These are phyloP conservation scores for Mariannaea sp. DNA, from an alignment of 2,329 filamentous ascomycete species.

Conservation along the genomic window DNA sequence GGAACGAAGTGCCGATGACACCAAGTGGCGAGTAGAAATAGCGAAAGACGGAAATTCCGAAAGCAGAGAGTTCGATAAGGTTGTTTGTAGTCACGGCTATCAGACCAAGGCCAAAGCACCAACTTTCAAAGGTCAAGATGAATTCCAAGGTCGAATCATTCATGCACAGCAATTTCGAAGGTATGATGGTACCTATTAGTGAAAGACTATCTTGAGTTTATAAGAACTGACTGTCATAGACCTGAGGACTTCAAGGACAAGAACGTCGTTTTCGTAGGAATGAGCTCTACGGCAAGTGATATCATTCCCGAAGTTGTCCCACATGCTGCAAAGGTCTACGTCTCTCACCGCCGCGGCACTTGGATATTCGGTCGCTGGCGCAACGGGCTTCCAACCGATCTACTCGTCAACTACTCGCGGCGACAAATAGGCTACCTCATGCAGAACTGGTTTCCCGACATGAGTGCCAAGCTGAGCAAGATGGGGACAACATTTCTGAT, in stretches of 20 bases:
- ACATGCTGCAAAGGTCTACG: constrained; percentile 39
- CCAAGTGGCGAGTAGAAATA: constrained; percentile 42
- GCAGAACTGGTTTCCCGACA: constrained; percentile 16
- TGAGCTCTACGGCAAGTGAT: constrained; percentile 3
- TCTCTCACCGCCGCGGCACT: constrained; percentile 46
- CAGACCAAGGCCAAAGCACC: constrained; percentile 42
- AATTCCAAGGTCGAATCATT: constrained; percentile 43
- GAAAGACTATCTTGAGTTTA: too few relatives aligned
- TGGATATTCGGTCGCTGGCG: constrained; percentile 41
- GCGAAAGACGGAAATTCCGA: constrained; percentile 30
- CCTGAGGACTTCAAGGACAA: constrained; percentile 5
- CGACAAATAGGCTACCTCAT: constrained; percentile 36
- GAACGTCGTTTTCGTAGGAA: constrained; percentile 11
- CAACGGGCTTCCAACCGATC: constrained; percentile 30
- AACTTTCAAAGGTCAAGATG: constrained; percentile 39
- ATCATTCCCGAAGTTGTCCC: background rate
- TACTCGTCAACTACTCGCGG: constrained; percentile 16
- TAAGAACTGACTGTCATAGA: background rate
- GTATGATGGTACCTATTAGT: constrained; percentile 17
- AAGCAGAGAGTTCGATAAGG: constrained; percentile 41
- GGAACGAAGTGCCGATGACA: constrained; percentile 34
- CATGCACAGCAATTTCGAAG: constrained; percentile 42
- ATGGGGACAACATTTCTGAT: constrained; percentile 1
- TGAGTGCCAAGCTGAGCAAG: constrained; percentile 1
- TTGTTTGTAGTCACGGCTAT: constrained; percentile 41